Conservation (phyloP, 1,139 yeast genomes). For the Lodderomyces parapsilosis region DNA sequence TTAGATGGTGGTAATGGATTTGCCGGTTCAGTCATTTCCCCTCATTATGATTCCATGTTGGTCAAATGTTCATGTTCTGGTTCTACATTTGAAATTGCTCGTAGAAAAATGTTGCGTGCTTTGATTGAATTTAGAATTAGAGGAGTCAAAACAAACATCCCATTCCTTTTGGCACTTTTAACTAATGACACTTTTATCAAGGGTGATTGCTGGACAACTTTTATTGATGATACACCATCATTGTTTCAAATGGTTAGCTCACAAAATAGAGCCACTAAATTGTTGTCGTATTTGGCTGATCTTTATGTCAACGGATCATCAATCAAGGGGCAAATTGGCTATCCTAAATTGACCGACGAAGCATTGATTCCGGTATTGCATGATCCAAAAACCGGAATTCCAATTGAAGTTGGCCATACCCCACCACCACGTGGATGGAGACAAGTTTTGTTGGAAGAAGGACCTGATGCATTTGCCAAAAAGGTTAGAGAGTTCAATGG, state of each 20-base stretch:
- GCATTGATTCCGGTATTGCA: slow-evolving; percentile 74
- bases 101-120: slow-evolving; percentile 96
- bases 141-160: slow-evolving; percentile 98
- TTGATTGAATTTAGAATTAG: slow-evolving; percentile 96
- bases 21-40: slow-evolving; percentile 97
- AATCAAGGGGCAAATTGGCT: slow-evolving; percentile 91
- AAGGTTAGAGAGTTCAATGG: slow-evolving; percentile 84
- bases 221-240: slow-evolving; percentile 96
- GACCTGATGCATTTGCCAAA: slow-evolving; percentile 87
- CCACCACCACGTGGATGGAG: slow-evolving; percentile 87
- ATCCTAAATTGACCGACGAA: slow-evolving; percentile 75
- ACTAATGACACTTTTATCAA: slow-evolving; percentile 87
- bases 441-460: slow-evolving; percentile 75
- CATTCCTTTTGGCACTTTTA: slow-evolving; percentile 88
- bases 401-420: slow-evolving; percentile 53
- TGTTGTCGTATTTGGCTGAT: slow-evolving; percentile 87
- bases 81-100: slow-evolving; percentile 91
- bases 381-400: slow-evolving; percentile 53
- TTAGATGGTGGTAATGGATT: slow-evolving; percentile 99
- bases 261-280: slow-evolving; percentile 94
- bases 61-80: slow-evolving; percentile 97
- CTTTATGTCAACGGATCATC: slow-evolving; percentile 93
- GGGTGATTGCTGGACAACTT: slow-evolving; percentile 97
- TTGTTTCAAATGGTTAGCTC: slow-evolving; percentile 93
- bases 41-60: slow-evolving; percentile 97